phyloP scores from a whole-genome alignment of 306 rosid species.

The Cucurbita pepo region DNA sequence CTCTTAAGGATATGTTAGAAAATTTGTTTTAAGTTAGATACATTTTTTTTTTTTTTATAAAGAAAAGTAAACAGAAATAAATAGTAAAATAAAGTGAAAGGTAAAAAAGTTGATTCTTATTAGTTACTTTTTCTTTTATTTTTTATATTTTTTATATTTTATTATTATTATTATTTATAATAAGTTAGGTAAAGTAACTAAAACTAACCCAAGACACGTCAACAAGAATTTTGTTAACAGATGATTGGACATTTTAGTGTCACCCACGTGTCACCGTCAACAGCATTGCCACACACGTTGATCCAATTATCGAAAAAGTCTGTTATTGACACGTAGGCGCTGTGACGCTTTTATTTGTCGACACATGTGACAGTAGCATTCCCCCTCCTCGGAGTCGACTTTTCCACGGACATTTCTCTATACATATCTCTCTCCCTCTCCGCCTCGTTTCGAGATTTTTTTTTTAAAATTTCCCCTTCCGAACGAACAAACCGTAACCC shows the following conservation, averaged over 20 bases:
- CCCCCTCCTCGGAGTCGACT: neutral
- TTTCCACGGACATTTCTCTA: neutral
- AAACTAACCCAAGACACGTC: neutral
- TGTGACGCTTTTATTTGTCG: neutral
- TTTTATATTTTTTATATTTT: too few species aligned
- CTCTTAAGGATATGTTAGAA: neutral
- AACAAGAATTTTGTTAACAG: neutral
- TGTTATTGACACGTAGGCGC: neutral
- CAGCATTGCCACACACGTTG: neutral
- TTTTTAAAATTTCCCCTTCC: neutral
- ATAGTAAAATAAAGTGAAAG: neutral
- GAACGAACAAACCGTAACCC: conserved; percentile 10
- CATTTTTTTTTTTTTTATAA: neutral
- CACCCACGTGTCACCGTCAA: neutral
- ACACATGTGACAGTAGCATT: neutral
- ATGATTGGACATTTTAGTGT: neutral
- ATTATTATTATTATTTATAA: too few species aligned
- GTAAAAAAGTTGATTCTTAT: neutral
- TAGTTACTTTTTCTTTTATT: neutral
- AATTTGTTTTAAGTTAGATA: neutral
- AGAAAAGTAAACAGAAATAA: neutral
- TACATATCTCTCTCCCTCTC: neutral
- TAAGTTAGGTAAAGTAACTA: neutral
- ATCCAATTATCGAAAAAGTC: neutral
- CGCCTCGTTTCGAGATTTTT: neutral